Evolutionary conservation across 208 protist species (phyloP).

Genomic region (Leishmania major): DNA sequence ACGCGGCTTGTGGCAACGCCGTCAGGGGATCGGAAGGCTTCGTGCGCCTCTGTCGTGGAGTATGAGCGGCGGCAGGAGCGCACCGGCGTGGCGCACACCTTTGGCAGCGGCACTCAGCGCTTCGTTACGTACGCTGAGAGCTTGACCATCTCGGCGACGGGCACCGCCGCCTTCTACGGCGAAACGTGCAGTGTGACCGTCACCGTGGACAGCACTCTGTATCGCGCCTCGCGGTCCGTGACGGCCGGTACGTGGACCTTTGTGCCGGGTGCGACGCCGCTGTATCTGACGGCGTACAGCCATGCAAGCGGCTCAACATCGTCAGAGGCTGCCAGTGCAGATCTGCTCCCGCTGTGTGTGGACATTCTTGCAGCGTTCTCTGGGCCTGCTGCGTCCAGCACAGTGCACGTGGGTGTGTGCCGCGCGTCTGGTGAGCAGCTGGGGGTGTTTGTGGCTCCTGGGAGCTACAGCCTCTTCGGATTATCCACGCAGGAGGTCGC

Average conservation of each 20-base stretch:
- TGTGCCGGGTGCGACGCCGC: slow-evolving; percentile 7
- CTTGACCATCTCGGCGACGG: slow-evolving; percentile 23
- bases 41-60: slow-evolving; percentile 20
- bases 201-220: slow-evolving; percentile 22
- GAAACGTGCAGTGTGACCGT: slow-evolving; percentile 33
- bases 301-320: not conserved
- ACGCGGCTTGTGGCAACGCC: slow-evolving; percentile 28
- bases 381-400: not conserved
- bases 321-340: not conserved
- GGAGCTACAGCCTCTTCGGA: slow-evolving; percentile 13
- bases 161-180: slow-evolving; percentile 27
- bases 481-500: slow-evolving; percentile 8
- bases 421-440: slow-evolving; percentile 1
- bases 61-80: slow-evolving; percentile 39
- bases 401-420: slow-evolving; percentile 23
- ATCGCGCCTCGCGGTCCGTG: slow-evolving; percentile 18
- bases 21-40: slow-evolving; percentile 5
- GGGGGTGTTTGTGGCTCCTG: slow-evolving; percentile 19
- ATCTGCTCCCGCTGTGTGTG: not conserved
- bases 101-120: slow-evolving; percentile 3
- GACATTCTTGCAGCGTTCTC: not conserved
- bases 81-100: slow-evolving; percentile 15
- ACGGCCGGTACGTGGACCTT: slow-evolving; percentile 32
- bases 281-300: slow-evolving; percentile 6
- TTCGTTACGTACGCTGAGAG: slow-evolving; percentile 34